Percentiles rank a stretch among this genome's conserved stretches.
These are phyloP conservation scores for Ascochyta lentis DNA, from an alignment of 2,329 filamentous ascomycete species.

Conservation along the genomic window DNA sequence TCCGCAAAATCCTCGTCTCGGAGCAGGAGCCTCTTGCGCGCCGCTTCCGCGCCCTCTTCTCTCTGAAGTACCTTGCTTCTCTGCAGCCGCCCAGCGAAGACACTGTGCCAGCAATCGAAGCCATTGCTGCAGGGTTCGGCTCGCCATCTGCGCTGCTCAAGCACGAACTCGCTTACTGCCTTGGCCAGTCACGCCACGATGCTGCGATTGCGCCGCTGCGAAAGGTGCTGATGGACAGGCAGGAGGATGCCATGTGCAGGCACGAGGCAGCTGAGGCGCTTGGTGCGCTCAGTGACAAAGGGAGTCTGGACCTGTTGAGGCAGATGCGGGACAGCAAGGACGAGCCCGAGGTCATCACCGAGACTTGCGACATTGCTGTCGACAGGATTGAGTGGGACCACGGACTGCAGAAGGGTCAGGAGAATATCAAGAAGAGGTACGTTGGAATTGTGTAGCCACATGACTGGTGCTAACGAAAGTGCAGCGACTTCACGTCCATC, in stretches of 20 bases:
- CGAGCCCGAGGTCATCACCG: constrained; percentile 81
- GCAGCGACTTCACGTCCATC: constrained; percentile 91
- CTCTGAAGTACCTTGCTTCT: constrained; percentile 89
- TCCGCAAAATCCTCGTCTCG: constrained; percentile 78
- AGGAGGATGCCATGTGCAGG: constrained; percentile 93
- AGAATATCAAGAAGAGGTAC: constrained; percentile 84
- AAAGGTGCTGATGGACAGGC: constrained; percentile 73
- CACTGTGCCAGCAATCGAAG: constrained; percentile 70
- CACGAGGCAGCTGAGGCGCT: constrained; percentile 97
- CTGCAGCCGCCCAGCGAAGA: constrained; percentile 64
- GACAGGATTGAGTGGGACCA: constrained; percentile 94
- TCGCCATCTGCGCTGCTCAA: constrained; percentile 91
- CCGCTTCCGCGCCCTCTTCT: constrained; percentile 96
- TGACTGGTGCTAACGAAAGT: constrained; percentile 19
- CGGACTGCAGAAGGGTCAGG: constrained; percentile 60
- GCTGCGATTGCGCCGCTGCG: constrained; percentile 76
- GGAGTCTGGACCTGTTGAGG: constrained; percentile 76
- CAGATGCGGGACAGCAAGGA: constrained; percentile 74
- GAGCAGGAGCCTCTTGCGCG: constrained; percentile 83
- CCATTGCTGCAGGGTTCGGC: constrained; percentile 85
- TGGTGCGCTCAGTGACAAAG: constrained; percentile 79
- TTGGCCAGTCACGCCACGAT: constrained; percentile 85
- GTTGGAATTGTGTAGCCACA: constrained; percentile 18
- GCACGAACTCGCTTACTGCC: constrained; percentile 95
- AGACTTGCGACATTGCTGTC: constrained; percentile 97